These are phyloP conservation scores for Magnolia officinalis DNA, from an alignment of 164 flowering plant genomes.

Conservation along the genomic window DNA sequence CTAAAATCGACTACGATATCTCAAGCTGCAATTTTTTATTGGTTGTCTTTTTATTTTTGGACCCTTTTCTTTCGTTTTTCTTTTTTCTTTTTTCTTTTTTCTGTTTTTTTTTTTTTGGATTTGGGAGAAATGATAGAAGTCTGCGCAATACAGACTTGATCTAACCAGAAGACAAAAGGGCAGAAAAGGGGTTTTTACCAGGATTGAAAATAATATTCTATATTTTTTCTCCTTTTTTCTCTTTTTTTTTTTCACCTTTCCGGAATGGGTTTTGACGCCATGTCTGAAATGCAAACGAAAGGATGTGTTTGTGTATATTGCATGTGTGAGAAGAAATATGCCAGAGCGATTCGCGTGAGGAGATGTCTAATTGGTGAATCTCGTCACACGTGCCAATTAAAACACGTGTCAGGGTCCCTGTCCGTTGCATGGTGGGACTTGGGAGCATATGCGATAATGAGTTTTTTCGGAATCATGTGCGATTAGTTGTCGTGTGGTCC, in stretches of 20 bases:
- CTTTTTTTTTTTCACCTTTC: not conserved
- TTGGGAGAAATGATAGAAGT: not conserved
- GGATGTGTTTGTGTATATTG: not conserved
- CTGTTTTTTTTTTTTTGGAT: not conserved
- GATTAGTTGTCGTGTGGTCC: too few species aligned
- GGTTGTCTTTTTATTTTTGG: constrained; percentile 1
- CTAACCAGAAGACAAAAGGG: constrained; percentile 15
- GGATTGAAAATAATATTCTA: not conserved
- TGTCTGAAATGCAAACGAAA: not conserved
- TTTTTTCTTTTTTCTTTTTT: constrained; percentile 3
- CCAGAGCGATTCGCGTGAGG: not conserved
- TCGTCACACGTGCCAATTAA: too few species aligned
- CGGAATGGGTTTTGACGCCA: not conserved
- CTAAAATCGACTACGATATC: constrained; percentile 7
- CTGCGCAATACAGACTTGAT: constrained; percentile 20
- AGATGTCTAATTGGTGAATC: not conserved
- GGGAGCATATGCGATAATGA: too few species aligned
- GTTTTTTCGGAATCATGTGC: too few species aligned
- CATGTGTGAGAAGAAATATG: not conserved
- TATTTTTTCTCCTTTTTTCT: not conserved
- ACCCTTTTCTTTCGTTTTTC: not conserved
- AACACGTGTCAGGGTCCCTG: too few species aligned
- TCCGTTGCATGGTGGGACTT: too few species aligned
- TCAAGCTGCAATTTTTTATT: not conserved
- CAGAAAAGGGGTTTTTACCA: constrained; percentile 6